phyloP scores from a whole-genome alignment of 2,329 filamentous ascomycete genomes.

The Aspergillus japonicus region DNA sequence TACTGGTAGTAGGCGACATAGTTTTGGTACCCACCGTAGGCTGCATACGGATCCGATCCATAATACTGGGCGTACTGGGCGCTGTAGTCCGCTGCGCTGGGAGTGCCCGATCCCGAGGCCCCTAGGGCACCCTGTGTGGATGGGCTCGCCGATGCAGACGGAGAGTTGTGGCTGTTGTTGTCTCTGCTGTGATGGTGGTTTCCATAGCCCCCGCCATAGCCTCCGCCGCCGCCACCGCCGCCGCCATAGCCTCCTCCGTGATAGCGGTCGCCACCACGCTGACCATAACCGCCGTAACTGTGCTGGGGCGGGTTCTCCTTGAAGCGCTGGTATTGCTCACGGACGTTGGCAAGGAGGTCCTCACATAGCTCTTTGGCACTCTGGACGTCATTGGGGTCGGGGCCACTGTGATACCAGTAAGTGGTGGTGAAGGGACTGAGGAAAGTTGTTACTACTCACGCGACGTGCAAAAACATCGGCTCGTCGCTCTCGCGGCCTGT shows the following conservation, averaged over 20 bases:
- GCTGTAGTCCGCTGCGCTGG: conserved; percentile 62
- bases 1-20: conserved; percentile 63
- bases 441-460: conserved; percentile 53
- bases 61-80: conserved; percentile 86
- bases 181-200: conserved; percentile 29
- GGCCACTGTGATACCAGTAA: conserved; percentile 62
- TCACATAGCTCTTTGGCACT: conserved; percentile 85
- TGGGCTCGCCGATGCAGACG: conserved; percentile 45
- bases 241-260: conserved; percentile 37
- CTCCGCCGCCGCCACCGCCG: conserved; percentile 35
- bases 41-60: conserved; percentile 76
- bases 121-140: conserved; percentile 45
- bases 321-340: conserved; percentile 85
- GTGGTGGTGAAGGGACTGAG: conserved; percentile 13
- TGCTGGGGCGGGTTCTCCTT: conserved; percentile 75
- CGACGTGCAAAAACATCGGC: conserved; percentile 93
- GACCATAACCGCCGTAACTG: conserved; percentile 54
- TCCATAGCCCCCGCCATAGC: conserved; percentile 26
- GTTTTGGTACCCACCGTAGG: conserved; percentile 84
- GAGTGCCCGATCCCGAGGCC: conserved; percentile 27
- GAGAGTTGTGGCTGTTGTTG: conserved; percentile 34
- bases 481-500: conserved; percentile 92
- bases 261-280: conserved; percentile 44
- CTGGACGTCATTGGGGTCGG: conserved; percentile 80
- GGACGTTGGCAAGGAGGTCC: conserved; percentile 82